Percentiles rank a stretch among this genome's conserved stretches.
Evolutionary conservation across 2,329 filamentous ascomycete genomes (phyloP).

Genomic region (Zasmidium cellare): DNA sequence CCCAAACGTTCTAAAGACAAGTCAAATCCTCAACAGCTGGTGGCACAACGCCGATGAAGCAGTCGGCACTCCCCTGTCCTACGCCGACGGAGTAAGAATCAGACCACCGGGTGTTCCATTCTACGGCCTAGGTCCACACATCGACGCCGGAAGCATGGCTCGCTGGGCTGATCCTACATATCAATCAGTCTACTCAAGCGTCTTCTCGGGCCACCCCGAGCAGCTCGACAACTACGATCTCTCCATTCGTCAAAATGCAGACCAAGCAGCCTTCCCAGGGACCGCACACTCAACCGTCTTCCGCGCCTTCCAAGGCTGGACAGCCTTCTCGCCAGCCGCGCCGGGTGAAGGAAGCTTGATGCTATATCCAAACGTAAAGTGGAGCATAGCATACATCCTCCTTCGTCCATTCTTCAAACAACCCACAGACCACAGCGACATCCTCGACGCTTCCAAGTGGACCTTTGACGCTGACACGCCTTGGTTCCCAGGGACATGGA

Average conservation of each 20-base stretch:
- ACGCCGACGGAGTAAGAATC: slow-evolving; percentile 10
- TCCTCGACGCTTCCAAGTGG: slow-evolving; percentile 12
- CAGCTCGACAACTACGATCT: slow-evolving; percentile 13
- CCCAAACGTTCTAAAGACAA: slow-evolving; percentile 8
- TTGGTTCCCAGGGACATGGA: slow-evolving; percentile 15
- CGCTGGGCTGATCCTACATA: slow-evolving; percentile 11
- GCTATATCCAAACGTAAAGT: slow-evolving; percentile 14
- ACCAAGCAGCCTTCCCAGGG: slow-evolving; percentile 11
- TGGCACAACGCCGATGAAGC: slow-evolving; percentile 4
- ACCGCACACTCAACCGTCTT: slow-evolving; percentile 13
- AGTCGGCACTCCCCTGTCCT: slow-evolving; percentile 6
- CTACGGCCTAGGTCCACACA: slow-evolving; percentile 11
- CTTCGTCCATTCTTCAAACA: slow-evolving; percentile 13
- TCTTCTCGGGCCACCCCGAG: slow-evolving; percentile 11
- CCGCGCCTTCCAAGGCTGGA: slow-evolving; percentile 13
- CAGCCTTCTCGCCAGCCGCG: slow-evolving; percentile 9
- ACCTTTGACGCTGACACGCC: slow-evolving; percentile 11
- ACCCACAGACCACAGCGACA: neutral
- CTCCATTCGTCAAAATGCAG: slow-evolving; percentile 6
- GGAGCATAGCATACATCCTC: slow-evolving; percentile 11
- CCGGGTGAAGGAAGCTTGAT: slow-evolving; percentile 12
- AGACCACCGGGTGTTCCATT: slow-evolving; percentile 11
- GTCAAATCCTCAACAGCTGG: slow-evolving; percentile 12
- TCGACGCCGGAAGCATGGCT: slow-evolving; percentile 10
- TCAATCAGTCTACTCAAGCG: slow-evolving; percentile 1